Percentiles rank a stretch among this genome's conserved stretches.
phyloP scores from a whole-genome alignment of 768 basidiomycete species.

The Auriscalpium vulgare region DNA sequence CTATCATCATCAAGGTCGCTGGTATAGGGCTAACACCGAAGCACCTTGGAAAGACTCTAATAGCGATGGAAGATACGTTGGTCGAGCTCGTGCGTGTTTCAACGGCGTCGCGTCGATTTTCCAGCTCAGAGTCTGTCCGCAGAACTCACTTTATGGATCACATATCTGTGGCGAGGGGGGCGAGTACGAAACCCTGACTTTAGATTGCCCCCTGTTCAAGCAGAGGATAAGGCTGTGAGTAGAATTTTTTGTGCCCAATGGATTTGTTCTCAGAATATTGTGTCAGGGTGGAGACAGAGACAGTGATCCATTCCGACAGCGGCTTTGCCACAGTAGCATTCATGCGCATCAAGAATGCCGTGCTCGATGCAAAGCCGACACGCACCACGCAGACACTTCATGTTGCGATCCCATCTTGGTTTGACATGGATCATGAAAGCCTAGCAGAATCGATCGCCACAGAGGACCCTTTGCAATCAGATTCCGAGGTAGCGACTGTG shows the following conservation, averaged over 20 bases:
- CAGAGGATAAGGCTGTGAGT: constrained; percentile 61
- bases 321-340: constrained; percentile 90
- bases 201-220: constrained; percentile 87
- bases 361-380: constrained; percentile 46
- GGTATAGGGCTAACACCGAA: constrained; percentile 78
- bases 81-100: constrained; percentile 50
- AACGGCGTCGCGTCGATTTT: background rate
- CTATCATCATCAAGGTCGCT: constrained; percentile 90
- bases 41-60: constrained; percentile 74
- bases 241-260: background rate
- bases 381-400: background rate
- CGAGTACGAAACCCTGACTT: constrained; percentile 91
- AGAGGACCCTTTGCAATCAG: too few species aligned
- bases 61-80: constrained; percentile 67
- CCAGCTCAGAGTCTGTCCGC: background rate
- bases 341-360: constrained; percentile 67
- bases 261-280: constrained; percentile 1
- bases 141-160: constrained; percentile 80
- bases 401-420: constrained; percentile 39
- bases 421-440: constrained; percentile 36
- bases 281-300: constrained; percentile 52
- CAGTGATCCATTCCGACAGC: constrained; percentile 70
- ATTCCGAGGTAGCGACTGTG: too few species aligned
- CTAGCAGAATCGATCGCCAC: background rate
- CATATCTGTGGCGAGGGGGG: constrained; percentile 98